phyloP scores from a whole-genome alignment of 306 rosid genomes.

The apple (Malus domestica) region DNA sequence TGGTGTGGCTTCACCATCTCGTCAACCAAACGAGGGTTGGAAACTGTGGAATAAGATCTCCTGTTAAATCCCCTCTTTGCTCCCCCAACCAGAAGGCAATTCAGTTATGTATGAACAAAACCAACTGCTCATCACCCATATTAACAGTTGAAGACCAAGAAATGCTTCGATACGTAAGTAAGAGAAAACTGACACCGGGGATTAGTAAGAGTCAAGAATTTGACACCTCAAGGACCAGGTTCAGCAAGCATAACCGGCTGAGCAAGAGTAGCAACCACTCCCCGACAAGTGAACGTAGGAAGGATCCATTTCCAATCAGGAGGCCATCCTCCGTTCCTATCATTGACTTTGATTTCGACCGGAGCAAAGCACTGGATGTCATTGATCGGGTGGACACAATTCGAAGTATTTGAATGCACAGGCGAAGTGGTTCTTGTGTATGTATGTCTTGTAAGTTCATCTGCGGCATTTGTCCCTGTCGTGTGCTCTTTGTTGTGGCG shows the following conservation, averaged over 20 bases:
- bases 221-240: conserved; percentile 56
- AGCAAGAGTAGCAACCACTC: conserved; percentile 93
- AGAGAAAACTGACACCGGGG: conserved; percentile 83
- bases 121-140: conserved; percentile 49
- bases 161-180: conserved; percentile 79
- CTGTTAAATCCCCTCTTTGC: conserved; percentile 73
- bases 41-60: conserved; percentile 79
- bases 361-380: conserved; percentile 70
- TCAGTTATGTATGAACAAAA: conserved; percentile 36
- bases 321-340: conserved; percentile 67
- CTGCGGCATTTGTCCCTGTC: neutral
- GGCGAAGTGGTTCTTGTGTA: neutral
- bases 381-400: conserved; percentile 83
- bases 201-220: conserved; percentile 97
- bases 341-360: conserved; percentile 68
- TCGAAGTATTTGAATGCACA: conserved; percentile 24
- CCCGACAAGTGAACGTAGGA: conserved; percentile 52
- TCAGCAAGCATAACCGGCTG: conserved; percentile 73
- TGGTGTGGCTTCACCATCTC: conserved; percentile 89
- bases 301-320: conserved; percentile 46
- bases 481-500: neutral
- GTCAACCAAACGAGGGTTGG: conserved; percentile 67
- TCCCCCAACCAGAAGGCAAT: conserved; percentile 58
- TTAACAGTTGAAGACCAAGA: conserved; percentile 84
- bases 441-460: neutral